Conservation (phyloP, 768 basidiomycete genomes). For the Podaxis mareebaensis region DNA sequence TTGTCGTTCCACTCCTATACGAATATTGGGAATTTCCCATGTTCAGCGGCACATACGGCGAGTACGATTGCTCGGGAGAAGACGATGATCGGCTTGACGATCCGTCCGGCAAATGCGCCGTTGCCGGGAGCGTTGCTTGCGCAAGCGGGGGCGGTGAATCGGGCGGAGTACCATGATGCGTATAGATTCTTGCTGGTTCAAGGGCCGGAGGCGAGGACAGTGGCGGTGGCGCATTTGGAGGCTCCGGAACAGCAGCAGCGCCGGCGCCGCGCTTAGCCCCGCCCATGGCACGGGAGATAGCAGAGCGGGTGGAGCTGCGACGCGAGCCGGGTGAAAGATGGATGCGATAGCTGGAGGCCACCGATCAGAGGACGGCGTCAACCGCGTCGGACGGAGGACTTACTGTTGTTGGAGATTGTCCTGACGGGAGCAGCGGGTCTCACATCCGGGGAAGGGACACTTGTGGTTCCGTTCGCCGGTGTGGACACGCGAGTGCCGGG, state of each 20-base stretch:
- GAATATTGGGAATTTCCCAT: slow-evolving; percentile 29
- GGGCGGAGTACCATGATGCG: slow-evolving; percentile 43
- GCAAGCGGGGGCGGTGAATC: slow-evolving; percentile 58
- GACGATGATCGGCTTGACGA: slow-evolving; percentile 45
- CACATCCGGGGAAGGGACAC: slow-evolving; percentile 94
- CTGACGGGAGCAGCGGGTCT: slow-evolving; percentile 86
- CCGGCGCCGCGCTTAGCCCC: slow-evolving; percentile 26
- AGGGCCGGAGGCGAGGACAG: slow-evolving; percentile 44
- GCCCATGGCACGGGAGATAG: slow-evolving; percentile 45
- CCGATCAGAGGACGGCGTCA: not conserved
- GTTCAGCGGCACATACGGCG: slow-evolving; percentile 21
- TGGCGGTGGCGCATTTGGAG: slow-evolving; percentile 27
- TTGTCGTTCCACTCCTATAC: slow-evolving; percentile 41
- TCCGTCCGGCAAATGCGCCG: slow-evolving; percentile 34
- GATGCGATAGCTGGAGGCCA: slow-evolving; percentile 64
- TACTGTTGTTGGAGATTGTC: slow-evolving; percentile 79
- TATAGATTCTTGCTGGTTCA: slow-evolving; percentile 41
- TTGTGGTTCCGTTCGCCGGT: slow-evolving; percentile 92
- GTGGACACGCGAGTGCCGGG: slow-evolving; percentile 86
- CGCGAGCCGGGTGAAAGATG: slow-evolving; percentile 81
- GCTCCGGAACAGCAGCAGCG: slow-evolving; percentile 5
- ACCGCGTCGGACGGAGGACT: slow-evolving; percentile 25
- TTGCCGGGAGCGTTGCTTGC: slow-evolving; percentile 48
- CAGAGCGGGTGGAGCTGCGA: slow-evolving; percentile 63
- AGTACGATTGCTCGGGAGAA: slow-evolving; percentile 45